Evolutionary conservation across 805 yeast species (phyloP).

Genomic region (Candida patagonica): DNA sequence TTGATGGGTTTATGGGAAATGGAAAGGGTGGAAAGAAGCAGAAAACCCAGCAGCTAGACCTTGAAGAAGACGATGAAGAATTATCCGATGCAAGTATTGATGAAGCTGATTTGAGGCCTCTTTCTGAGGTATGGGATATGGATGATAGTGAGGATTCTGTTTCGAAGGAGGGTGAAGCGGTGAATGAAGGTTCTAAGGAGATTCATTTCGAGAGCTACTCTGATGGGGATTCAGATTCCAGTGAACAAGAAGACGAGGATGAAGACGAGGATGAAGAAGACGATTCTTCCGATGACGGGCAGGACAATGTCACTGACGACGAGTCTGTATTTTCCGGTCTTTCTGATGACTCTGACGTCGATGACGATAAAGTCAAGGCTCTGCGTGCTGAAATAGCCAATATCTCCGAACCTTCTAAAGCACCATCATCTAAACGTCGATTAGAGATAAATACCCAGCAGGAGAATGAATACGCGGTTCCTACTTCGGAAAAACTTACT

Average conservation of each 20-base stretch:
- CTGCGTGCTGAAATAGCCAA: constrained; percentile 29
- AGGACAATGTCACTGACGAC: constrained; percentile 14
- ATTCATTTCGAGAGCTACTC: constrained; percentile 10
- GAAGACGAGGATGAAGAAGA: constrained; percentile 16
- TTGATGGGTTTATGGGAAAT: constrained; percentile 3
- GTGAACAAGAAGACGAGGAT: constrained; percentile 12
- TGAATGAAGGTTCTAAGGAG: constrained; percentile 15
- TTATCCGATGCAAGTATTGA: constrained; percentile 67
- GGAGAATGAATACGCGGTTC: constrained; percentile 64
- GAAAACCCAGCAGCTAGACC: not conserved
- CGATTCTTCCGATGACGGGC: constrained; percentile 7
- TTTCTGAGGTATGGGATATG: constrained; percentile 85
- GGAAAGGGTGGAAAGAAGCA: constrained; percentile 31
- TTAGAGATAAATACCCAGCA: constrained; percentile 44
- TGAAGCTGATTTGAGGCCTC: constrained; percentile 61
- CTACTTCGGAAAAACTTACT: constrained; percentile 55
- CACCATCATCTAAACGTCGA: constrained; percentile 32
- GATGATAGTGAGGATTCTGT: constrained; percentile 37
- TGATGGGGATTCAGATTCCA: constrained; percentile 7
- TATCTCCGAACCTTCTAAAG: constrained; percentile 14
- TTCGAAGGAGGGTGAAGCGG: constrained; percentile 10
- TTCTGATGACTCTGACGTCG: constrained; percentile 41
- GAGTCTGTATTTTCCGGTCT: constrained; percentile 7
- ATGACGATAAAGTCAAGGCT: constrained; percentile 39
- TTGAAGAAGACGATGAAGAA: constrained; percentile 38